phyloP scores from a whole-genome alignment of 257 asterid genomes.

The Ilex asprella region DNA sequence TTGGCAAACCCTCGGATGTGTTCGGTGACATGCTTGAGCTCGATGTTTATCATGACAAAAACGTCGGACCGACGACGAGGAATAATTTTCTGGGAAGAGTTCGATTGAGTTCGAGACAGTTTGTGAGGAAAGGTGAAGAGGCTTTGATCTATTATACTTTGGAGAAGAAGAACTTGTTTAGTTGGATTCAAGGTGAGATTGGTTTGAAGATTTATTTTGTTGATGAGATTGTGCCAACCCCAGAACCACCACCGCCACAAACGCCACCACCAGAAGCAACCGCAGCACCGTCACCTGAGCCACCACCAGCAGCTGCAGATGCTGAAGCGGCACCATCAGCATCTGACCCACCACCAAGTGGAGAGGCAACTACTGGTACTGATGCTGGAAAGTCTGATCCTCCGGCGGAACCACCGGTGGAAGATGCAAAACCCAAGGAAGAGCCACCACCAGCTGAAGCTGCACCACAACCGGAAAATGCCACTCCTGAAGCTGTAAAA shows the following conservation, averaged over 20 bases:
- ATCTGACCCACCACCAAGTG: slow-evolving; percentile 11
- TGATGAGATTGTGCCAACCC: slow-evolving; percentile 48
- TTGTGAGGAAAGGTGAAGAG: slow-evolving; percentile 86
- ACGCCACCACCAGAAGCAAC: slow-evolving; percentile 29
- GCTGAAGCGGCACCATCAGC: neutral
- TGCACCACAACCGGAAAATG: slow-evolving; percentile 17
- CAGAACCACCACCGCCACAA: slow-evolving; percentile 29
- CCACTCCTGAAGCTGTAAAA: slow-evolving; percentile 12
- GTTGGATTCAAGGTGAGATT: slow-evolving; percentile 78
- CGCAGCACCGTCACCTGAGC: slow-evolving; percentile 13
- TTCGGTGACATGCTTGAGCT: slow-evolving; percentile 73
- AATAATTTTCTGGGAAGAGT: slow-evolving; percentile 68
- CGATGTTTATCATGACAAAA: slow-evolving; percentile 55
- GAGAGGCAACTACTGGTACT: slow-evolving; percentile 4
- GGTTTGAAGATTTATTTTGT: slow-evolving; percentile 68
- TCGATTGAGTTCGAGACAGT: slow-evolving; percentile 52
- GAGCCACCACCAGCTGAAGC: slow-evolving; percentile 28
- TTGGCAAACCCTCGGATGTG: slow-evolving; percentile 51
- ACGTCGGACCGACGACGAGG: slow-evolving; percentile 68
- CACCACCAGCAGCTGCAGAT: slow-evolving; percentile 5
- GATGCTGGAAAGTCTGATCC: slow-evolving; percentile 16
- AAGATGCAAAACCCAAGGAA: slow-evolving; percentile 18
- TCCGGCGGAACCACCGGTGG: slow-evolving; percentile 13
- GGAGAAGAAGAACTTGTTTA: slow-evolving; percentile 53
- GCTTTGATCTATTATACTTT: slow-evolving; percentile 73